These are phyloP conservation scores for Urostyla sp. DNA, from an alignment of 73 alveolate genomes.

Conservation along the genomic window DNA sequence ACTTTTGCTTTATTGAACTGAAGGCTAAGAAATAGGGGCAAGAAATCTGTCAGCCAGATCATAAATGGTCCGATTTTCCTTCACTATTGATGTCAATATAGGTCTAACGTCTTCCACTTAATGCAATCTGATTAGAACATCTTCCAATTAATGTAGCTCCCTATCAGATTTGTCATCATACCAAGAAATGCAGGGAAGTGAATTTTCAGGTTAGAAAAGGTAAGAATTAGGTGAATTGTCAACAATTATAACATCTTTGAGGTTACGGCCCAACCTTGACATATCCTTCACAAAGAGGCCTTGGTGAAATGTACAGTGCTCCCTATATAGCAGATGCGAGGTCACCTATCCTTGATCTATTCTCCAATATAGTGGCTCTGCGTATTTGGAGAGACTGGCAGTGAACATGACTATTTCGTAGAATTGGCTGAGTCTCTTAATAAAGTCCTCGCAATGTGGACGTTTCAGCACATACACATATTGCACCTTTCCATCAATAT, in stretches of 20 bases:
- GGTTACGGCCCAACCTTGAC: slow-evolving; percentile 77
- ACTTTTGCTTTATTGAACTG: background rate
- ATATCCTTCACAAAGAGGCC: slow-evolving; percentile 85
- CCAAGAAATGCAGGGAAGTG: slow-evolving; percentile 70
- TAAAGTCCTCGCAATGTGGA: slow-evolving; percentile 74
- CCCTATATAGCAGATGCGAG: slow-evolving; percentile 75
- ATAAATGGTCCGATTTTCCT: slow-evolving; percentile 4
- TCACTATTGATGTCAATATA: background rate
- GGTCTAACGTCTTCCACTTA: slow-evolving; percentile 59
- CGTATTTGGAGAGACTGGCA: slow-evolving; percentile 73
- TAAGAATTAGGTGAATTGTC: slow-evolving; percentile 69
- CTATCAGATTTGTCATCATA: slow-evolving; percentile 60
- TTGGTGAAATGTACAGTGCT: slow-evolving; percentile 75
- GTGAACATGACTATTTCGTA: slow-evolving; percentile 80
- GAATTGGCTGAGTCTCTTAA: slow-evolving; percentile 40
- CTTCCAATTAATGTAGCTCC: slow-evolving; percentile 54
- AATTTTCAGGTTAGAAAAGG: slow-evolving; percentile 68
- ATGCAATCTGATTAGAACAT: slow-evolving; percentile 35
- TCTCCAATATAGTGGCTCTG: slow-evolving; percentile 64
- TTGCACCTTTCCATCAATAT: background rate
- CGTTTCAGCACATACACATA: slow-evolving; percentile 66
- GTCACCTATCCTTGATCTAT: slow-evolving; percentile 50
- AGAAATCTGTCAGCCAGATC: background rate
- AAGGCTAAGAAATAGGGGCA: slow-evolving; percentile 5
- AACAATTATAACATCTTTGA: slow-evolving; percentile 71